phyloP scores from a whole-genome alignment of 495 filamentous ascomycete species.

The Sporormia fimetaria region DNA sequence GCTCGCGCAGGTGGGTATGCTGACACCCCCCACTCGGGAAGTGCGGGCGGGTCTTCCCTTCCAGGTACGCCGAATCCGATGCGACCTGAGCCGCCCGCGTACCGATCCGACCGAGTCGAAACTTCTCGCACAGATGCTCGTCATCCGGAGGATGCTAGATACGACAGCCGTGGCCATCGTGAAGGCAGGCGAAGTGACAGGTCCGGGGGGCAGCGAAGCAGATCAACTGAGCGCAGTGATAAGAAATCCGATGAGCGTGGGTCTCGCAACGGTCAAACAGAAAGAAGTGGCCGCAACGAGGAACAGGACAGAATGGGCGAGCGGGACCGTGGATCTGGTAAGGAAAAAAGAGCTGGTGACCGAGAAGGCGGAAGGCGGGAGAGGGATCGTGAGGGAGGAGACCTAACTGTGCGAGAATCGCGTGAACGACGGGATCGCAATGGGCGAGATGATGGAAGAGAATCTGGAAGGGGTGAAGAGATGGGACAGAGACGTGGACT shows the following conservation, averaged over 20 bases:
- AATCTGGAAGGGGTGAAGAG: slow-evolving; percentile 1
- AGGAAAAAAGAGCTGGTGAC: slow-evolving; percentile 3
- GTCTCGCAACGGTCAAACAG: too few species aligned
- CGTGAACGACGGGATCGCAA: slow-evolving; percentile 3
- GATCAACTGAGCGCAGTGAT: slow-evolving; percentile 17
- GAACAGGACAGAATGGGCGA: background rate
- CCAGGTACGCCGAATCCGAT: slow-evolving; percentile 2
- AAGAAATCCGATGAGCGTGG: slow-evolving; percentile 7
- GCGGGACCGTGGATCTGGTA: slow-evolving; percentile 3
- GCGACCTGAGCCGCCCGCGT: slow-evolving; percentile 4
- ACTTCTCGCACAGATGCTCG: background rate
- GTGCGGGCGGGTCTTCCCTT: slow-evolving; percentile 3
- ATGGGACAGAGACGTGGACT: slow-evolving; percentile 3
- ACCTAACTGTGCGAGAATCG: background rate
- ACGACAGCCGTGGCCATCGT: slow-evolving; percentile 10
- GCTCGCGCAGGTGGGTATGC: slow-evolving; percentile 5
- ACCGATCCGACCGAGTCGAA: slow-evolving; percentile 2
- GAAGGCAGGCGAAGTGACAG: slow-evolving; percentile 17
- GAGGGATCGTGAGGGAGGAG: background rate
- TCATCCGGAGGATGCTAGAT: slow-evolving; percentile 15
- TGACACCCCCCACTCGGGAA: slow-evolving; percentile 2
- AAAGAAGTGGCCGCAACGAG: background rate
- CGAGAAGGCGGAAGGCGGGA: background rate
- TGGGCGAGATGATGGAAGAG: background rate
- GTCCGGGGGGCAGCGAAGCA: slow-evolving; percentile 13